Conservation (phyloP, 2,329 filamentous ascomycete species). For the Tolypocladium tundrense region DNA sequence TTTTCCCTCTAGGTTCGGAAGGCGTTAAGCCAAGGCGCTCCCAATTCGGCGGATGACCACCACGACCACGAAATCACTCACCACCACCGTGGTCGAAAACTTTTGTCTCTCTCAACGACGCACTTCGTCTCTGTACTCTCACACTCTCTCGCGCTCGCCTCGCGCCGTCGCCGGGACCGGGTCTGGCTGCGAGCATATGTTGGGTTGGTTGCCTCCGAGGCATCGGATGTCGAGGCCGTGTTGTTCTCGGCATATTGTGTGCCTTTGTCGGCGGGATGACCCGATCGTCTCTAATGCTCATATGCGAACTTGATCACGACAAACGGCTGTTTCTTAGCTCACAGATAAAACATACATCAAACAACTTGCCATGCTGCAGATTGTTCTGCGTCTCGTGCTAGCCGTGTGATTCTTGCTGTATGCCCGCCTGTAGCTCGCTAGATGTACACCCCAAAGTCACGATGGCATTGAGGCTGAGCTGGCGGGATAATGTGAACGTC, state of each 20-base stretch:
- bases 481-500: not conserved
- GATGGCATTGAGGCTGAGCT: not conserved
- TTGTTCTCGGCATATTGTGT: not conserved
- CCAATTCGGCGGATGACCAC: slow-evolving; percentile 11
- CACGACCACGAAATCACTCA: slow-evolving; percentile 7
- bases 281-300: slow-evolving; percentile 25
- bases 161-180: slow-evolving; percentile 12
- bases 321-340: slow-evolving; percentile 32
- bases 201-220: slow-evolving; percentile 17
- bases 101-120: slow-evolving; percentile 6
- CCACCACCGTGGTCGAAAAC: slow-evolving; percentile 7
- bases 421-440: not conserved
- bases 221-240: slow-evolving; percentile 12
- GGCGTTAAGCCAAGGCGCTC: slow-evolving; percentile 52
- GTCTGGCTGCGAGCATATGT: slow-evolving; percentile 14
- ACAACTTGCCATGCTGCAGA: not conserved
- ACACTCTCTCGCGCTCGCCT: slow-evolving; percentile 12
- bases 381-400: not conserved
- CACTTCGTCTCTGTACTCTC: slow-evolving; percentile 7
- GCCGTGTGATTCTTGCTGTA: slow-evolving; percentile 1
- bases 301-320: slow-evolving; percentile 28
- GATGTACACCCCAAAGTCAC: not conserved
- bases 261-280: slow-evolving; percentile 6
- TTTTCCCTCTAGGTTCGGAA: slow-evolving; percentile 87
- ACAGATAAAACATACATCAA: slow-evolving; percentile 27